phyloP scores from a whole-genome alignment of 2,329 filamentous ascomycete species.

The Grosmannia penicillata region DNA sequence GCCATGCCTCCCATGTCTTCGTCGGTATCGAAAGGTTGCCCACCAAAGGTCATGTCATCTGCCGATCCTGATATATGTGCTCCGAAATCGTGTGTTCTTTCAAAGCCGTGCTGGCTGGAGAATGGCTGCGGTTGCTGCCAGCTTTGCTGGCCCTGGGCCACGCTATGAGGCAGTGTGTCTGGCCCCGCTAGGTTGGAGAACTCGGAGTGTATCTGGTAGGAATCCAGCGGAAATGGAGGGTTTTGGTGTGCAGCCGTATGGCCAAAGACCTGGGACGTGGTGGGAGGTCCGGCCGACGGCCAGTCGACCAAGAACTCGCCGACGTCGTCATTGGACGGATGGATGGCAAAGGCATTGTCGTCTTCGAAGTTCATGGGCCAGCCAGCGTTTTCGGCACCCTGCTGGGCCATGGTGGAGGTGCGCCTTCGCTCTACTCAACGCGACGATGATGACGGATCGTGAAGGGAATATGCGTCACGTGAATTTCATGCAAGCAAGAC shows the following conservation, averaged over 20 bases:
- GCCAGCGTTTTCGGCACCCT: constrained; percentile 7
- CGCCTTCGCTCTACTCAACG: not conserved
- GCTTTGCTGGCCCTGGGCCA: constrained; percentile 1
- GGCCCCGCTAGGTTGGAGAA: constrained; percentile 1
- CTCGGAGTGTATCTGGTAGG: not conserved
- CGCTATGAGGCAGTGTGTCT: not conserved
- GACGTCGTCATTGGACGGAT: constrained; percentile 3
- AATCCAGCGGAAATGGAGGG: not conserved
- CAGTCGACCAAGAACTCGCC: constrained; percentile 6
- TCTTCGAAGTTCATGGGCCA: constrained; percentile 9
- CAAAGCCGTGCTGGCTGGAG: not conserved
- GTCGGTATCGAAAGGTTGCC: constrained; percentile 1
- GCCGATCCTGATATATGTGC: not conserved
- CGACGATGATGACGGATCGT: too few species aligned
- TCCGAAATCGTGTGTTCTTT: not conserved
- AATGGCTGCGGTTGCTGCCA: constrained; percentile 2
- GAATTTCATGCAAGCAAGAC: not conserved
- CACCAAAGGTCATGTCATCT: not conserved
- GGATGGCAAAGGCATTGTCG: constrained; percentile 4
- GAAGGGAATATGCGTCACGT: not conserved
- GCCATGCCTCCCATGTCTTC: constrained; percentile 1
- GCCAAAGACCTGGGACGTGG: not conserved
- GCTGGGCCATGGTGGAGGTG: constrained; percentile 9
- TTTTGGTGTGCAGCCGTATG: not conserved
- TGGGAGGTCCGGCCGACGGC: constrained; percentile 1